Conservation (phyloP, 768 basidiomycete genomes). For the Xerocomus brunneocitrinus region DNA sequence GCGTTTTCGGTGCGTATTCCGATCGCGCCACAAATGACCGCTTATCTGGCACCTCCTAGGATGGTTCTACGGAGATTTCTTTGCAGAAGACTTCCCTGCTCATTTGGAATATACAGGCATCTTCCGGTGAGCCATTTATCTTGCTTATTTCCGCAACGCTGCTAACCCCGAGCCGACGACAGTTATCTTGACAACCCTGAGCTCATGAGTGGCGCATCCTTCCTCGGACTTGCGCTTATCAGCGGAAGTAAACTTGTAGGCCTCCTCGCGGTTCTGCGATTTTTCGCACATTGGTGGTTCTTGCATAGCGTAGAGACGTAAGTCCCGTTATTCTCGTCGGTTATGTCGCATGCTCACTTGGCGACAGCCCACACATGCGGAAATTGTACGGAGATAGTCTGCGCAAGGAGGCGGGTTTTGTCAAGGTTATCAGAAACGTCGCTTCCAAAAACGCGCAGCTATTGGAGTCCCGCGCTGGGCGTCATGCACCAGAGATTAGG, state of each 20-base stretch:
- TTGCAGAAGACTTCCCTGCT: conserved; percentile 89
- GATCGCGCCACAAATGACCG: neutral
- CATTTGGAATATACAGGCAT: conserved; percentile 95
- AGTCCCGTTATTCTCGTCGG: conserved; percentile 24
- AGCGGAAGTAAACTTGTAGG: conserved; percentile 92
- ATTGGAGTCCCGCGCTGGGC: conserved; percentile 71
- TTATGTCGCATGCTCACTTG: neutral
- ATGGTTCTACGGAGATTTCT: conserved; percentile 99
- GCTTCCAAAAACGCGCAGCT: conserved; percentile 78
- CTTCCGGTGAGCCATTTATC: conserved; percentile 59
- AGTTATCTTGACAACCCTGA: conserved; percentile 95
- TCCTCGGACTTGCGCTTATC: conserved; percentile 90
- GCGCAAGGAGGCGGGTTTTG: conserved; percentile 93
- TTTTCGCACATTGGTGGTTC: conserved; percentile 96
- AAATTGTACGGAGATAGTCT: conserved; percentile 92
- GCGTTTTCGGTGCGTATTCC: conserved; percentile 69
- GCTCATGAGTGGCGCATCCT: conserved; percentile 91
- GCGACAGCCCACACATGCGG: conserved; percentile 90
- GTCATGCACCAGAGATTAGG: conserved; percentile 77
- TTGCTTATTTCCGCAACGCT: neutral
- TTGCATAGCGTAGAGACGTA: conserved; percentile 87
- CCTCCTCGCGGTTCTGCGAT: conserved; percentile 74
- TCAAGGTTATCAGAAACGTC: conserved; percentile 95
- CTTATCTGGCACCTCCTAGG: conserved; percentile 41
- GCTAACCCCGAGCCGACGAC: neutral